phyloP scores from a whole-genome alignment of 2,329 filamentous ascomycete genomes.

The Colletotrichum sp. region DNA sequence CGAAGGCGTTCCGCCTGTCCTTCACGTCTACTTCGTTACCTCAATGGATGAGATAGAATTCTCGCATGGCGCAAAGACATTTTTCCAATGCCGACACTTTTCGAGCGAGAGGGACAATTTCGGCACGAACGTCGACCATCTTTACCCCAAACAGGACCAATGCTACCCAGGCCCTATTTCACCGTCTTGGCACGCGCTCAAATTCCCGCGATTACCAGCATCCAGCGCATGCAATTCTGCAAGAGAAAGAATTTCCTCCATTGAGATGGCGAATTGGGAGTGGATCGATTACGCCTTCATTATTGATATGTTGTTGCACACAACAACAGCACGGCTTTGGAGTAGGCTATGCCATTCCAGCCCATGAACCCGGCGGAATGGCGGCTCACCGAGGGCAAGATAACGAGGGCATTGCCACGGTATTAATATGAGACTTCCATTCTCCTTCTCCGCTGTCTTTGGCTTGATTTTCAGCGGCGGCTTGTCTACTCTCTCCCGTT shows the following conservation, averaged over 20 bases:
- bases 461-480: neutral
- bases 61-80: neutral
- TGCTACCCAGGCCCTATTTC: neutral
- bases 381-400: neutral
- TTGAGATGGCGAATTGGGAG: neutral
- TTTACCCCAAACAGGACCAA: neutral
- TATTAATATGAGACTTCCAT: neutral
- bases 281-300: neutral
- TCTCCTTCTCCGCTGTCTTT: neutral
- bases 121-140: neutral
- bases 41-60: neutral
- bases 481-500: neutral
- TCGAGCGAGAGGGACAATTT: neutral
- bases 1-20: rapidly evolving
- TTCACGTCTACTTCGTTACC: neutral
- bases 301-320: neutral
- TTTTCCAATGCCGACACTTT: neutral
- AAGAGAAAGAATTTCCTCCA: neutral
- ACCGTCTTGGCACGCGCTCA: constrained; percentile 2
- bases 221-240: neutral
- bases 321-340: neutral
- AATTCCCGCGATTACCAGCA: neutral
- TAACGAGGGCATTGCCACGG: neutral
- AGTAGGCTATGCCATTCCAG: neutral
- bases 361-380: neutral